These are phyloP conservation scores for Ormosia emarginata DNA, from an alignment of 306 rosid genomes.

Conservation along the genomic window DNA sequence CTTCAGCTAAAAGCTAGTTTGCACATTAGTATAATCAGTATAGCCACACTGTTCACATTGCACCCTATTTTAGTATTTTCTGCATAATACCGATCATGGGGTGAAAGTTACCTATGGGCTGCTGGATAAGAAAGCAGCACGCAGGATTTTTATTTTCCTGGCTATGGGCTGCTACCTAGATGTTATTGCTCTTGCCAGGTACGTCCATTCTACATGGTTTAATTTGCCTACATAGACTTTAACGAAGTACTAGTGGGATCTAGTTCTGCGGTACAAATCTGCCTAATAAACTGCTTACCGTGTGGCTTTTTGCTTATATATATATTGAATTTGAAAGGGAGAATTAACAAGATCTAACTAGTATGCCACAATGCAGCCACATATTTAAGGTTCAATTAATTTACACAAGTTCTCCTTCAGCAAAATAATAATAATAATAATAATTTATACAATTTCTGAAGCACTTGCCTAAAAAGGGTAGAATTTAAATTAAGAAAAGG, in stretches of 20 bases:
- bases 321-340: background rate
- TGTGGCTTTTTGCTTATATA: background rate
- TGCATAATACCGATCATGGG: background rate
- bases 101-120: background rate
- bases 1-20: background rate
- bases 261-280: background rate
- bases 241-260: background rate
- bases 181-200: background rate
- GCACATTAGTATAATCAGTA: background rate
- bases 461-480: background rate
- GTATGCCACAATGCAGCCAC: constrained; percentile 5
- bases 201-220: background rate
- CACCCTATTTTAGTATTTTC: background rate
- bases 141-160: background rate
- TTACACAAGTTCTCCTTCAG: background rate
- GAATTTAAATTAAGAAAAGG: background rate
- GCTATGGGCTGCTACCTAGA: background rate
- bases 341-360: background rate
- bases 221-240: background rate
- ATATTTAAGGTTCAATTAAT: background rate
- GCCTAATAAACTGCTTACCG: background rate
- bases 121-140: background rate
- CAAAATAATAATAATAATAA: too few species aligned
- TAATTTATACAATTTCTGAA: background rate
- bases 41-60: background rate